Evolutionary conservation across 1,284 basidiomycete species (phyloP).

Genomic region (Hemileia vastatrix): DNA sequence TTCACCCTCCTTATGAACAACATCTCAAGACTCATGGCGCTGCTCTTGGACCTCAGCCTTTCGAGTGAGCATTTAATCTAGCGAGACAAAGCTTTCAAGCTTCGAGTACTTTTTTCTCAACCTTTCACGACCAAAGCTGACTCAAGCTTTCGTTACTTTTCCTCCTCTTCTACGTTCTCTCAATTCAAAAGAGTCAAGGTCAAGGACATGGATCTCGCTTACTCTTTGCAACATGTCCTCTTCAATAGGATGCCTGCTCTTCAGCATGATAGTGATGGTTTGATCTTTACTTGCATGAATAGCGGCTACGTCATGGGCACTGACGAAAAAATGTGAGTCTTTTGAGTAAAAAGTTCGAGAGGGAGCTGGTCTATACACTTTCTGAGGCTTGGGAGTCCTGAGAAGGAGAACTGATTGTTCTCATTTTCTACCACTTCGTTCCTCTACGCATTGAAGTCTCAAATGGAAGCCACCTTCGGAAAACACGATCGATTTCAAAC

Average conservation of each 20-base stretch:
- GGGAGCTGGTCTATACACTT: too few relatives aligned
- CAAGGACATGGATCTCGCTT: conserved; percentile 78
- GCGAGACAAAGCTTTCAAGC: conserved; percentile 58
- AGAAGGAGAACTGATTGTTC: too few relatives aligned
- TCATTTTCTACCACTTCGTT: too few relatives aligned
- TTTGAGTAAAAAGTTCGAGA: too few relatives aligned
- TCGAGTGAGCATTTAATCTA: conserved; percentile 58
- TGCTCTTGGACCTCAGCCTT: conserved; percentile 67
- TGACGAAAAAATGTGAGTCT: conserved; percentile 72
- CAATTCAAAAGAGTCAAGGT: conserved; percentile 71
- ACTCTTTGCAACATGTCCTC: conserved; percentile 76
- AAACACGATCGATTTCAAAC: conserved; percentile 95
- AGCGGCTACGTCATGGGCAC: conserved; percentile 78
- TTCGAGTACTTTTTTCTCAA: conserved; percentile 70
- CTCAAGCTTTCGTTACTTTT: too few relatives aligned
- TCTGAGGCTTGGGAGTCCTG: too few relatives aligned
- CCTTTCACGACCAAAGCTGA: too few relatives aligned
- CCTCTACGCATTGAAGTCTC: conserved; percentile 51
- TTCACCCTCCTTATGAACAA: too few relatives aligned
- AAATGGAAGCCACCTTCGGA: conserved; percentile 99
- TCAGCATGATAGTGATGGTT: conserved; percentile 86
- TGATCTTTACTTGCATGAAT: conserved; percentile 89
- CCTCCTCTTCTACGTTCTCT: too few relatives aligned
- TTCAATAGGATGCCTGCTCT: conserved; percentile 72
- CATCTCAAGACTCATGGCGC: conserved; percentile 73